These are phyloP conservation scores for Eucalyptus erythrocorys DNA, from an alignment of 345 rosid species.

Conservation along the genomic window DNA sequence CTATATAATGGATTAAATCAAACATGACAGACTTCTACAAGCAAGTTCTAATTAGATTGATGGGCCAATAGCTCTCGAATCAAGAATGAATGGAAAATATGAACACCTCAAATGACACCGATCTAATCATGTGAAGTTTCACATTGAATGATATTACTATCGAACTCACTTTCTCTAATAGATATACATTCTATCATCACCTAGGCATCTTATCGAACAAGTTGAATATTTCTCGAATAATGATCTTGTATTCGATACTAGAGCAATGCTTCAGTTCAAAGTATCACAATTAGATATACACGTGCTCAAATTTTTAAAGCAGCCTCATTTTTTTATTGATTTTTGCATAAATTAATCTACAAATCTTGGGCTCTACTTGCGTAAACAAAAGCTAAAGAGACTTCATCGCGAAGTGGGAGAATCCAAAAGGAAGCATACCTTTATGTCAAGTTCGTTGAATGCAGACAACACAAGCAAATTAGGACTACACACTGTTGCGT, in stretches of 20 bases:
- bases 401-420: neutral
- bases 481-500: neutral
- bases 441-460: neutral
- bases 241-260: neutral
- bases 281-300: neutral
- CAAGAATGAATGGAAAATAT: neutral
- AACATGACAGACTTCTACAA: neutral
- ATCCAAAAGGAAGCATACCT: neutral
- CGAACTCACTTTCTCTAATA: neutral
- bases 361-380: neutral
- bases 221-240: neutral
- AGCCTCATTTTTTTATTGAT: neutral
- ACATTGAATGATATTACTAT: neutral
- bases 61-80: neutral
- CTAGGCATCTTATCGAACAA: neutral
- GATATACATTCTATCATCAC: neutral
- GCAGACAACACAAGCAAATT: neutral
- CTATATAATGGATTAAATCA: no score
- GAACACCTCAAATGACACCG: fast-evolving
- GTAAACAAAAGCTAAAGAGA: neutral
- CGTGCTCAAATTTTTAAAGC: neutral
- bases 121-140: neutral
- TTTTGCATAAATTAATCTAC: neutral
- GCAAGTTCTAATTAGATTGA: neutral
- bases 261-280: neutral